Base-by-base conservation (phyloP, 2,329 filamentous ascomycete species). In the Emergomyces africanus region DNA sequence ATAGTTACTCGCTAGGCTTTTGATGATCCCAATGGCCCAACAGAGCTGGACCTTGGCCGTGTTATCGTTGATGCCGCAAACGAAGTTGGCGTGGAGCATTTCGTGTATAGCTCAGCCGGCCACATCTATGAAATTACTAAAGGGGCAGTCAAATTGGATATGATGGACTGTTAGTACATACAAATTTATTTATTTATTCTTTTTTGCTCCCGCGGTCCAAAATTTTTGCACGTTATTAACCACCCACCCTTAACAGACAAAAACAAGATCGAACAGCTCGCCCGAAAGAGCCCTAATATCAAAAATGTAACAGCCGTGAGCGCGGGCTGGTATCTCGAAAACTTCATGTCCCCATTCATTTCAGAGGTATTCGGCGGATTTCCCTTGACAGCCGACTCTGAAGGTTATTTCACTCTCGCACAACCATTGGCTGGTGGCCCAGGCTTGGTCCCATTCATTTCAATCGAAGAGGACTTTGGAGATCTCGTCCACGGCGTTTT, bases 131-230 rank as follows among this genome's bases (percentile, higher is more conserved):
- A 50, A 35, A 49, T 51, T 18, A 57, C 56, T 1, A 50, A 57
- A 5, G 56, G 56, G 12, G 56, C 28, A 14, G 20, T 57, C 15
- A 57, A 57, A 15, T 18, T 57, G 30, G 41, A 57, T 48, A 57
- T 57, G 54, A 57, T 57, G 54, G 54, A 57, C 42, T 5, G 54
- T 57, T 33, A 57, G 54, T n/a, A n/a, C n/a, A n/a, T n/a, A n/a
- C n/a, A n/a, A n/a, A n/a, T n/a, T n/a, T n/a, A n/a, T n/a, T 57
- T 57, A 48, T 54, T 10, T 18, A 20, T 51, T 33, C 42, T 42
- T 30, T 30, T 30, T 30, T 6, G 3, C 30, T 6, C 30, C 51
- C 23, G 6, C 14, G n/a, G 15, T 30, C 20, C 4, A 39, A n/a
- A n/a, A n/a, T n/a, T 54, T n/a, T 54, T 30, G 23, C 9, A 1